Evolutionary conservation across 2,329 filamentous ascomycete genomes (phyloP).

Genomic region (Talaromyces sp.): DNA sequence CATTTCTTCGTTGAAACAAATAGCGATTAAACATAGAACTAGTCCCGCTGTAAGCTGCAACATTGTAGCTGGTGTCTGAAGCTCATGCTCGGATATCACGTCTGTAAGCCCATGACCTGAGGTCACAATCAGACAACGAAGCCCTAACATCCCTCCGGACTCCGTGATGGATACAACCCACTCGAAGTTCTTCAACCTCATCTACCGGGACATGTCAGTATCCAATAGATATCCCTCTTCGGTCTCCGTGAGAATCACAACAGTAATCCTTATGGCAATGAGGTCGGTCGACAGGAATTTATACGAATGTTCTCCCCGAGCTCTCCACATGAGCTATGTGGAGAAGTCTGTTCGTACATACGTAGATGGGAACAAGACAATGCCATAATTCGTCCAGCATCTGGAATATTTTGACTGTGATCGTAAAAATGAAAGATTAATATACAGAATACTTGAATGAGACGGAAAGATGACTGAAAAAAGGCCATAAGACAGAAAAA

Average conservation of each 20-base stretch:
- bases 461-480: background rate
- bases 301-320: constrained; percentile 1
- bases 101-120: too few species aligned
- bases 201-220: background rate
- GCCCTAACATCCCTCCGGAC: background rate
- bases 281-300: background rate
- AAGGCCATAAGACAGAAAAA: background rate
- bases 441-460: background rate
- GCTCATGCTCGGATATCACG: too few species aligned
- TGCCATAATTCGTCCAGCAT: background rate
- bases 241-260: background rate
- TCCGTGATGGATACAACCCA: background rate
- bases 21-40: background rate
- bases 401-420: background rate
- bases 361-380: background rate
- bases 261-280: background rate
- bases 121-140: background rate
- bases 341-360: background rate
- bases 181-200: background rate
- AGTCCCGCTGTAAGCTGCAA: too few species aligned
- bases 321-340: constrained; percentile 7
- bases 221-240: background rate
- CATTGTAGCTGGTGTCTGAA: too few species aligned
- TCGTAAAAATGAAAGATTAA: background rate
- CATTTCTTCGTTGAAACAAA: too few species aligned